A percentile compares a stretch with the other conserved stretches of the same genome.
Conservation (phyloP, 257 asterid genomes). For the Knoxia roxburghii region DNA sequence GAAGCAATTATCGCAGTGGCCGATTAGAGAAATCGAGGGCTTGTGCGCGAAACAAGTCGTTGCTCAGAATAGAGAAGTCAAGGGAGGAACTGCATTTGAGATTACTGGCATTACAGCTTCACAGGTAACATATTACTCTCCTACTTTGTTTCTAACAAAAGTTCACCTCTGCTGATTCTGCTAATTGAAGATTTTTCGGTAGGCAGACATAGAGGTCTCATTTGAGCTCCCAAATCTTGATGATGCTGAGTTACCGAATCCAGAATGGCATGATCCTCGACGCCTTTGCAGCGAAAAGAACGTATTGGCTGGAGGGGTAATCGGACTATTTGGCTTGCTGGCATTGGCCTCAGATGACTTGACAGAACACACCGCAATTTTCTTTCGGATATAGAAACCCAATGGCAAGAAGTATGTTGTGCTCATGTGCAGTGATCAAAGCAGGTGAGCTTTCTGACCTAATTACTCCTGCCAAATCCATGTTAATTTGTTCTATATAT, state of each 20-base stretch:
- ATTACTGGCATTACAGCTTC: constrained; percentile 56
- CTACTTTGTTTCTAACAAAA: neutral
- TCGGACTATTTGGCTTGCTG: constrained; percentile 36
- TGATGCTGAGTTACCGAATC: constrained; percentile 17
- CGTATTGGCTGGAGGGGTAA: constrained; percentile 19
- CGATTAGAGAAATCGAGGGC: constrained; percentile 48
- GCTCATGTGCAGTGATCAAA: constrained; percentile 37
- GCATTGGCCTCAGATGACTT: constrained; percentile 31
- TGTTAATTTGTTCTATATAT: neutral
- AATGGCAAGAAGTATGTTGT: constrained; percentile 16
- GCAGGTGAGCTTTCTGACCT: constrained; percentile 18
- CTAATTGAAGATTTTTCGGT: neutral
- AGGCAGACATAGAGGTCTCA: constrained; percentile 33
- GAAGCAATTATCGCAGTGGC: constrained; percentile 71
- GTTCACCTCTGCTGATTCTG: neutral
- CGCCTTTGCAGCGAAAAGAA: constrained; percentile 22
- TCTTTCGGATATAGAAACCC: constrained; percentile 21
- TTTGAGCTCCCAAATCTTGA: constrained; percentile 18
- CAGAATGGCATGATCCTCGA: constrained; percentile 22
- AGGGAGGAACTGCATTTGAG: constrained; percentile 37
- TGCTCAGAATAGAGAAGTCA: constrained; percentile 26
- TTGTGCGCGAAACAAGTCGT: constrained; percentile 33
- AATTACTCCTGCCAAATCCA: neutral
- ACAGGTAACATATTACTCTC: constrained; percentile 33
- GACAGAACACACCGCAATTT: constrained; percentile 29